phyloP scores from a whole-genome alignment of 2,329 filamentous ascomycete species.

The Trichophaea hybrida region DNA sequence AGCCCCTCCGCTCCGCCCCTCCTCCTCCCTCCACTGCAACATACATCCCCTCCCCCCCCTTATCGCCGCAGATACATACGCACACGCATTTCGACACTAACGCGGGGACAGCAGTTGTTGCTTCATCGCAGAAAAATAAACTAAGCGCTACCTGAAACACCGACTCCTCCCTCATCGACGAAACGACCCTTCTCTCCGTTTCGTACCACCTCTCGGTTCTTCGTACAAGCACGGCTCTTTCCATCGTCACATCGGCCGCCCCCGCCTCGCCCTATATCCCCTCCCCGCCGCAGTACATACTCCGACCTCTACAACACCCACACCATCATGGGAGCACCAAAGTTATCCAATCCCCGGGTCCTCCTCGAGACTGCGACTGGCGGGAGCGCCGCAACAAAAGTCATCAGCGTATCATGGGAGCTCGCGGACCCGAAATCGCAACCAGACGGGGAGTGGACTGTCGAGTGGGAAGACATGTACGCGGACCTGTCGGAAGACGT shows the following conservation, averaged over 20 bases:
- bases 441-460: slow-evolving; percentile 16
- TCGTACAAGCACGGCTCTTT: neutral
- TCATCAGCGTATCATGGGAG: slow-evolving; percentile 15
- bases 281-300: neutral
- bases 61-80: neutral
- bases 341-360: slow-evolving; percentile 1
- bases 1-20: neutral
- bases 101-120: neutral
- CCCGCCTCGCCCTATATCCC: neutral
- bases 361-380: neutral
- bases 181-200: neutral
- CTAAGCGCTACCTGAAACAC: neutral
- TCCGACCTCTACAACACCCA: neutral
- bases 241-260: neutral
- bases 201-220: neutral
- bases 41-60: neutral
- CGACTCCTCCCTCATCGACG: neutral
- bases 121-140: neutral
- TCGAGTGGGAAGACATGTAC: slow-evolving; percentile 23
- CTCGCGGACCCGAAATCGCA: slow-evolving; percentile 1
- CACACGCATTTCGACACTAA: neutral
- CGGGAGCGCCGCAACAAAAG: slow-evolving; percentile 13
- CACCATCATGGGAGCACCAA: neutral
- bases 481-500: slow-evolving; percentile 13
- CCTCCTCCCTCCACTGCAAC: neutral